phyloP scores from a whole-genome alignment of 2,329 filamentous ascomycete genomes.

The Ophiostoma novo-ulmi region DNA sequence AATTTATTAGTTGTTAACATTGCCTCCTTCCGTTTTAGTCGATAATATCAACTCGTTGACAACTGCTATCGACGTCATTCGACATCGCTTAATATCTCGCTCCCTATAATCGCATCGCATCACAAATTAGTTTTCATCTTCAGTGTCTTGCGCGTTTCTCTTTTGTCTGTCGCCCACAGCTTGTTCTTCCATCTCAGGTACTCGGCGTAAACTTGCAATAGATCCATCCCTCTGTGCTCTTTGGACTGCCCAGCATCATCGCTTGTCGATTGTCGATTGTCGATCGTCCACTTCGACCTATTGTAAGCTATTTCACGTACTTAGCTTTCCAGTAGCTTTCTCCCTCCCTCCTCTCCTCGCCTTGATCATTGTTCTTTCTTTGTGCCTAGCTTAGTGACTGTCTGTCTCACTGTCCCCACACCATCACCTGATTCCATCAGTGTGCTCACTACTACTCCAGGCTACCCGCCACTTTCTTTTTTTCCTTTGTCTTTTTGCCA shows the following conservation, averaged over 20 bases:
- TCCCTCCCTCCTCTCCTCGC: background rate
- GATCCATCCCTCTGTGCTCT: background rate
- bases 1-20: background rate
- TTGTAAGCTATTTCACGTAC: no score
- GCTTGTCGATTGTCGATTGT: background rate
- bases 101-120: background rate
- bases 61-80: background rate
- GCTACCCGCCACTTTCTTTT: background rate
- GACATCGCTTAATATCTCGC: constrained; percentile 1
- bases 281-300: background rate
- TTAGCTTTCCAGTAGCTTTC: background rate
- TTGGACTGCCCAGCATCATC: background rate
- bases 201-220: background rate
- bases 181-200: background rate
- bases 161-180: background rate
- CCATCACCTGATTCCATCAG: constrained; percentile 8
- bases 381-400: constrained; percentile 10
- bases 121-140: background rate
- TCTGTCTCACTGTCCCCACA: background rate
- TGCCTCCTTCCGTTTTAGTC: background rate
- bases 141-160: background rate
- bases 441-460: background rate
- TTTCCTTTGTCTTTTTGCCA: background rate
- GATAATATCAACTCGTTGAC: background rate
- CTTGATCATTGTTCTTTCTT: background rate